Evolutionary conservation across 257 asterid species (phyloP).

Genomic region (Handroanthus guayacan): DNA sequence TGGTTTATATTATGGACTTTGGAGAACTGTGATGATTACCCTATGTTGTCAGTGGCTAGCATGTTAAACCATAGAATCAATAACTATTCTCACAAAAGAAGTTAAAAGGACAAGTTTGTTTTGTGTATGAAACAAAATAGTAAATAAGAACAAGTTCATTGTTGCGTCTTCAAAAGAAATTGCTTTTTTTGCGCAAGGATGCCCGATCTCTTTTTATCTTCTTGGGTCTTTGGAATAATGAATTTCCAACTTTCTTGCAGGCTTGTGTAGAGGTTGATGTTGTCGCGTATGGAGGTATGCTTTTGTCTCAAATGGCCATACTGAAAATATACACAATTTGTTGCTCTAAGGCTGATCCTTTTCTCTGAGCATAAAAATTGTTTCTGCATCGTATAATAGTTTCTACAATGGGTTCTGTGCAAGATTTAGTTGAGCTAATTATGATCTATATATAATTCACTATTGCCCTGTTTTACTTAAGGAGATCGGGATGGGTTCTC

Average conservation of each 20-base stretch:
- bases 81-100: not conserved
- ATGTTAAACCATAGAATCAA: not conserved
- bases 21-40: not conserved
- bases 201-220: not conserved
- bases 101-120: not conserved
- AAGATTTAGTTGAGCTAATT: slow-evolving; percentile 17
- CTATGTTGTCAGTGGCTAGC: not conserved
- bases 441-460: not conserved
- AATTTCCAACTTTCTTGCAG: slow-evolving; percentile 55
- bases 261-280: slow-evolving; percentile 80
- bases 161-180: not conserved
- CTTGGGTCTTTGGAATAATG: slow-evolving; percentile 8
- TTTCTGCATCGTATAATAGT: slow-evolving; percentile 29
- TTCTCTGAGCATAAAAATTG: slow-evolving; percentile 7
- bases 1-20: slow-evolving; percentile 13
- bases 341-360: slow-evolving; percentile 19
- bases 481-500: not conserved
- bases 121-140: not conserved
- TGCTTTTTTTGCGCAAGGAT: slow-evolving; percentile 3
- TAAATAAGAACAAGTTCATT: not conserved
- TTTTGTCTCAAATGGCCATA: slow-evolving; percentile 11
- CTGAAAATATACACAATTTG: slow-evolving; percentile 28
- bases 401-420: not conserved
- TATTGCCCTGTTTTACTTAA: not conserved
- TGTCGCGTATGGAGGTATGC: slow-evolving; percentile 95